phyloP scores from a whole-genome alignment of 495 filamentous ascomycete species.

The Xylaria nigripes region DNA sequence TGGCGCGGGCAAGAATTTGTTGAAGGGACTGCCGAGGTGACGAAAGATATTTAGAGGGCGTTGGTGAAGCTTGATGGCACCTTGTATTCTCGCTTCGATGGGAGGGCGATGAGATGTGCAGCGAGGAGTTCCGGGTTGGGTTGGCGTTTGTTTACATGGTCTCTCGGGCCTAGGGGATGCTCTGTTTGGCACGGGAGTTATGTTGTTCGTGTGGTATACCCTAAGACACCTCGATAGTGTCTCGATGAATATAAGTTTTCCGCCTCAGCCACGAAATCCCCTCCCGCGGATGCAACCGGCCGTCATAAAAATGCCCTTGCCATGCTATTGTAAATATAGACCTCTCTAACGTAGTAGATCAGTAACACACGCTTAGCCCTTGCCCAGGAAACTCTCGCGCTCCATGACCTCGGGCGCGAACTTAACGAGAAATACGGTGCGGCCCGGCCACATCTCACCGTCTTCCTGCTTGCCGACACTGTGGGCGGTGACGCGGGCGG shows the following conservation, averaged over 20 bases:
- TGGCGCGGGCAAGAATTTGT: constrained; percentile 10
- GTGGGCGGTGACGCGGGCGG: constrained; percentile 85
- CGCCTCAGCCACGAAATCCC: neutral
- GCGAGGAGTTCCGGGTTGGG: neutral
- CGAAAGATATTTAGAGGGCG: neutral
- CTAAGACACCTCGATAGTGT: neutral
- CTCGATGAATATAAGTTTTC: neutral
- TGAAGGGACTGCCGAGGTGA: constrained; percentile 42
- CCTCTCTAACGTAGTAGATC: neutral
- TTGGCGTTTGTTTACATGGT: neutral
- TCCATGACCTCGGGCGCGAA: constrained; percentile 86
- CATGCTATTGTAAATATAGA: constrained; percentile 14
- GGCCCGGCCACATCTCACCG: constrained; percentile 84
- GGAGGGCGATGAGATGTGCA: neutral
- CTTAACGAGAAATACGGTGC: constrained; percentile 90
- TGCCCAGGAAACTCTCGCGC: constrained; percentile 61
- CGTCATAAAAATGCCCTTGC: constrained; percentile 20
- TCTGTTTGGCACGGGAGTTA: neutral
- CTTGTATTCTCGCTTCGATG: neutral
- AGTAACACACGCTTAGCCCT: constrained; percentile 18
- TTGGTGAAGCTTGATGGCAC: neutral
- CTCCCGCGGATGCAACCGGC: neutral
- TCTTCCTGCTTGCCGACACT: constrained; percentile 64
- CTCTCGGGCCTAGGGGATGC: neutral
- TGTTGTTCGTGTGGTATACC: neutral